A percentile compares a stretch with the other conserved stretches of the same genome.
Conservation (phyloP, 345 rosid species). For the Isatis tinctoria region DNA sequence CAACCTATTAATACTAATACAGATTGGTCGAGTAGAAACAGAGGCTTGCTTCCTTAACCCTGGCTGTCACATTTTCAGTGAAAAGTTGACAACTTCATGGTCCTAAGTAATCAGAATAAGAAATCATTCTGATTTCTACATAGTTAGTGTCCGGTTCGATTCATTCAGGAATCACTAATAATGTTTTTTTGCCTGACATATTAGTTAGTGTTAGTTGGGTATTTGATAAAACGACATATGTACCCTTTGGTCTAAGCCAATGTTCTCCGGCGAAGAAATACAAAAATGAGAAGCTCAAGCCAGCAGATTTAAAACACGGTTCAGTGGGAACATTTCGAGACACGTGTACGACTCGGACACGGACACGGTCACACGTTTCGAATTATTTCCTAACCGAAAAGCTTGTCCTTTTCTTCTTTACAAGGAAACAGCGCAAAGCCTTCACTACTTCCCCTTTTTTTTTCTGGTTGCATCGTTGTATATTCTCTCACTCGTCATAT, state of each 20-base stretch:
- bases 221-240: too few species aligned
- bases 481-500: background rate
- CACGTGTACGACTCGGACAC: background rate
- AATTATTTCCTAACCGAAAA: background rate
- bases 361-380: conserved; percentile 10
- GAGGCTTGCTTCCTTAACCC: background rate
- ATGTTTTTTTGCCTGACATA: too few species aligned
- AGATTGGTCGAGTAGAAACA: background rate
- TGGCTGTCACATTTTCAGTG: background rate
- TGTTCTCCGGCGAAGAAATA: too few species aligned
- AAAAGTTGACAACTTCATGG: too few species aligned
- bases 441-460: background rate
- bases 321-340: background rate
- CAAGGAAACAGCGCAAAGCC: conserved; percentile 3
- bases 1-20: background rate
- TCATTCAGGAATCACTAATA: too few species aligned
- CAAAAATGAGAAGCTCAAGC: background rate
- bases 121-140: too few species aligned
- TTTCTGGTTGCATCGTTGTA: background rate
- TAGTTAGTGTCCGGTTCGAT: too few species aligned
- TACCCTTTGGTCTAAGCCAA: too few species aligned
- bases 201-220: too few species aligned
- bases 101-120: too few species aligned
- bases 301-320: background rate
- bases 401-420: background rate